Evolutionary conservation across 1,284 basidiomycete species (phyloP).

Genomic region (Ganoderma boninense): DNA sequence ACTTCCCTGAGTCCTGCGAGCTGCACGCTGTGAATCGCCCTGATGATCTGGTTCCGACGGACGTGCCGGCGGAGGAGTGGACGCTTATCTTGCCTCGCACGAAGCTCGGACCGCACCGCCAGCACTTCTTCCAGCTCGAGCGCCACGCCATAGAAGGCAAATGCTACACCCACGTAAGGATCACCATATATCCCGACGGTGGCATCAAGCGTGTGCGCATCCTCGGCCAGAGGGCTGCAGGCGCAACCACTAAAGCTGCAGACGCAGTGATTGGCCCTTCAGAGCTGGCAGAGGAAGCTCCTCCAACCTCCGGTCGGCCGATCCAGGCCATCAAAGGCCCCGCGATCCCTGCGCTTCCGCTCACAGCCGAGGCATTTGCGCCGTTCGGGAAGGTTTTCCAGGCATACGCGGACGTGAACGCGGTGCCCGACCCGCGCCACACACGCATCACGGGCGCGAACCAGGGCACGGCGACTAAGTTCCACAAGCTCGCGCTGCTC

Average conservation of each 20-base stretch:
- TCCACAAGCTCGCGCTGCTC: slow-evolving; percentile 83
- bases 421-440: slow-evolving; percentile 63
- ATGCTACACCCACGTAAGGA: slow-evolving; percentile 84
- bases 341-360: slow-evolving; percentile 72
- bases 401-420: slow-evolving; percentile 74
- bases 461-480: slow-evolving; percentile 89
- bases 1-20: slow-evolving; percentile 93
- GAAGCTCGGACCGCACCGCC: slow-evolving; percentile 89
- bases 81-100: slow-evolving; percentile 76
- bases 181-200: slow-evolving; percentile 95
- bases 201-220: slow-evolving; percentile 93
- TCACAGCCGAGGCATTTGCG: slow-evolving; percentile 85
- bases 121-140: slow-evolving; percentile 89
- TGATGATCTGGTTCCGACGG: slow-evolving; percentile 49
- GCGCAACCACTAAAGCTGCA: slow-evolving; percentile 9
- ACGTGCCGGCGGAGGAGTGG: slow-evolving; percentile 67
- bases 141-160: slow-evolving; percentile 54
- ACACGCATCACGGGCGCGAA: slow-evolving; percentile 84
- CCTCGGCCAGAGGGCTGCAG: slow-evolving; percentile 62
- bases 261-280: not conserved
- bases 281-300: slow-evolving; percentile 8
- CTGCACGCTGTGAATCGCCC: slow-evolving; percentile 70
- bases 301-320: not conserved
- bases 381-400: slow-evolving; percentile 90
- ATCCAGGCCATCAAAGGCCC: slow-evolving; percentile 34